A percentile compares a stretch with the other conserved stretches of the same genome.
Conservation (phyloP, 2,329 filamentous ascomycete species). For the Botryosphaeria agaves region DNA sequence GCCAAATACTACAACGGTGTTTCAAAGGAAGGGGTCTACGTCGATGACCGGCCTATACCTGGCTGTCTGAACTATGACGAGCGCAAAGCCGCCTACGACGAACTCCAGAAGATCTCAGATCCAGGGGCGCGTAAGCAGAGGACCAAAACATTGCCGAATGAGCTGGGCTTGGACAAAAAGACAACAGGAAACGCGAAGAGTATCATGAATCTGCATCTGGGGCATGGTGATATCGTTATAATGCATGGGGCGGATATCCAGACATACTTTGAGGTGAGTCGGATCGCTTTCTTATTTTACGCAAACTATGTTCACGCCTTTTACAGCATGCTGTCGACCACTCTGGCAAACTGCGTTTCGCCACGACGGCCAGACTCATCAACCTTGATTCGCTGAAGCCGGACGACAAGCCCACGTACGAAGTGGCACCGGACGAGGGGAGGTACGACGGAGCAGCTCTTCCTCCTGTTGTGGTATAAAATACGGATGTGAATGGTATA, state of each 20-base stretch:
- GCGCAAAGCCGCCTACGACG: conserved; percentile 14
- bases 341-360: conserved; percentile 34
- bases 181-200: conserved; percentile 14
- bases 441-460: conserved; percentile 16
- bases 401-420: conserved; percentile 20
- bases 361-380: conserved; percentile 38
- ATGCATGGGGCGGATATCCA: conserved; percentile 47
- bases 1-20: conserved; percentile 25
- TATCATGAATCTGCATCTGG: conserved; percentile 29
- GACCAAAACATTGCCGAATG: conserved; percentile 16
- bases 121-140: conserved; percentile 10
- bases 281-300: not conserved
- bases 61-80: conserved; percentile 15
- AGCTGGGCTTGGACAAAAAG: conserved; percentile 17
- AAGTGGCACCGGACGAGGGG: conserved; percentile 16
- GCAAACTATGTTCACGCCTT: conserved; percentile 7
- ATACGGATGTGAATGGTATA: too few relatives aligned
- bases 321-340: conserved; percentile 34
- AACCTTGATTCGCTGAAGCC: conserved; percentile 23
- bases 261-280: conserved; percentile 35
- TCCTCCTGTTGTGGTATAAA: too few relatives aligned
- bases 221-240: conserved; percentile 46
- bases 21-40: conserved; percentile 15
- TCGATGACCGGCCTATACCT: conserved; percentile 12
- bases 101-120: conserved; percentile 10